These are phyloP conservation scores for Dothidotthia symphoricarpi DNA, from an alignment of 2,329 filamentous ascomycete species.

Conservation along the genomic window DNA sequence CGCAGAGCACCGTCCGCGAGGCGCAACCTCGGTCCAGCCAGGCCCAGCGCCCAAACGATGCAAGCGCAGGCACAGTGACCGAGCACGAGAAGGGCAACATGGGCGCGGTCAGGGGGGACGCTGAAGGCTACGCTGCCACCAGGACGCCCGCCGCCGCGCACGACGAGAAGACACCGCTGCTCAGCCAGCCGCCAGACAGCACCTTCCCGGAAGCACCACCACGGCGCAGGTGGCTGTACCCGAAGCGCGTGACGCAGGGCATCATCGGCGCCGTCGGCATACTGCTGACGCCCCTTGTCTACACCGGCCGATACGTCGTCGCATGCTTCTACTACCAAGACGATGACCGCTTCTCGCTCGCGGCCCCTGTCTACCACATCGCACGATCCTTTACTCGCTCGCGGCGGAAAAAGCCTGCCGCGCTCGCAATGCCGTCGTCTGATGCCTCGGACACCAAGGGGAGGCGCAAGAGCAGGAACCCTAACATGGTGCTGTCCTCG, in stretches of 20 bases:
- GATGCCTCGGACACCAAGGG: conserved; percentile 26
- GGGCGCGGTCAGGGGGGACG: conserved; percentile 21
- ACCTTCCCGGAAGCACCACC: conserved; percentile 35
- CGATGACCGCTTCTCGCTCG: conserved; percentile 73
- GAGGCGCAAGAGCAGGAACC: conserved; percentile 33
- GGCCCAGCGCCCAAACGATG: conserved; percentile 33
- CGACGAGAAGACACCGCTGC: conserved; percentile 69
- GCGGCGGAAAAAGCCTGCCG: conserved; percentile 32
- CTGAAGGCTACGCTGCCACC: conserved; percentile 21
- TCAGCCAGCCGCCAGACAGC: conserved; percentile 42
- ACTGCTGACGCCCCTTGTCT: conserved; percentile 73
- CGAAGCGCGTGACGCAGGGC: conserved; percentile 67
- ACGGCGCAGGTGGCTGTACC: conserved; percentile 53
- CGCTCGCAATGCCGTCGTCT: conserved; percentile 30
- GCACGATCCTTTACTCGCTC: conserved; percentile 48
- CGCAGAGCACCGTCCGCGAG: conserved; percentile 48
- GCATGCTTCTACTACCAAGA: conserved; percentile 83
- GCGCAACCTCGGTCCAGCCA: conserved; percentile 26
- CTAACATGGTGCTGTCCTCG: conserved; percentile 21
- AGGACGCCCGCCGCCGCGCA: conserved; percentile 38
- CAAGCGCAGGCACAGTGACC: conserved; percentile 24
- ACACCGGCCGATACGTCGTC: conserved; percentile 78
- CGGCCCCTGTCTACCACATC: conserved; percentile 68
- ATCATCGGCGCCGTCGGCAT: conserved; percentile 75
- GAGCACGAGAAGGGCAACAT: conserved; percentile 35